Conservation (phyloP, 106 monocot species). For the Cymbidium sinense region DNA sequence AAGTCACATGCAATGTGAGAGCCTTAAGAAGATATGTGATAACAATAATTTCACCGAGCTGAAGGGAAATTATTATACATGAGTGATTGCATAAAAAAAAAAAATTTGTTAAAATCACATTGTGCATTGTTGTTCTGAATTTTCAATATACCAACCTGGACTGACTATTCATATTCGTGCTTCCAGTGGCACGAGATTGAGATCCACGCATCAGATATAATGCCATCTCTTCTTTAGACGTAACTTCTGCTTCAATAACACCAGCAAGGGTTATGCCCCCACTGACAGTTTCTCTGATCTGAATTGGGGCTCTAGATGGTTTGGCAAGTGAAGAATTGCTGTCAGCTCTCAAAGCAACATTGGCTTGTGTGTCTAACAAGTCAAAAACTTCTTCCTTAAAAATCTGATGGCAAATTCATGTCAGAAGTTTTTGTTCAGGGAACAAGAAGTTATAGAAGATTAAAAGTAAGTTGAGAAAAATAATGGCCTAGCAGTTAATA, state of each 20-base stretch:
- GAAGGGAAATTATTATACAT: not conserved
- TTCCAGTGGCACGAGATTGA: conserved; percentile 79
- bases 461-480: not conserved
- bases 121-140: not conserved
- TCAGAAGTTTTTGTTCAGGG: not conserved
- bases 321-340: conserved; percentile 23
- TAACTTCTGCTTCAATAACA: conserved; percentile 83
- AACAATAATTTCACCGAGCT: not conserved
- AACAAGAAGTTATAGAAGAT: not conserved
- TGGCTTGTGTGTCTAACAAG: conserved; percentile 56
- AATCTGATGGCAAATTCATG: conserved; percentile 42
- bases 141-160: conserved; percentile 51
- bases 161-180: conserved; percentile 99
- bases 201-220: conserved; percentile 77
- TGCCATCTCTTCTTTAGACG: conserved; percentile 88
- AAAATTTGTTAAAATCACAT: not conserved
- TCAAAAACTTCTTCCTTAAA: conserved; percentile 99
- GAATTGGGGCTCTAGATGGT: conserved; percentile 72
- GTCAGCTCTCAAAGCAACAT: conserved; percentile 38
- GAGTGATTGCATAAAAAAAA: not conserved
- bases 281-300: conserved; percentile 86
- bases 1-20: not conserved
- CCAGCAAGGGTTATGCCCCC: conserved; percentile 96
- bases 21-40: not conserved
- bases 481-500: not conserved